Conservation (phyloP, 257 asterid genomes). For the Scutellaria baicalensis region DNA sequence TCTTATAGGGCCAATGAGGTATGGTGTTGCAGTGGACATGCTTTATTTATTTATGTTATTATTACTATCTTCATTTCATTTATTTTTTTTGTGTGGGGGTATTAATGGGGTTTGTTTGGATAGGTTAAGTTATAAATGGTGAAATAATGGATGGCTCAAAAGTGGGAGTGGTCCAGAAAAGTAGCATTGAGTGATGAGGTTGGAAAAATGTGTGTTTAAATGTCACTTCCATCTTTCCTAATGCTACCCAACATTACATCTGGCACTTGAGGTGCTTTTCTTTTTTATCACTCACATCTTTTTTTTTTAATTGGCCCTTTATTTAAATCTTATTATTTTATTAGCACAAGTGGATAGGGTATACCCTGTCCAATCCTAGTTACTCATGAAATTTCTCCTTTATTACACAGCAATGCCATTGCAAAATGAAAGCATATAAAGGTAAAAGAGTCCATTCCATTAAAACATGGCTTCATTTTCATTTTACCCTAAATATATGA, state of each 20-base stretch:
- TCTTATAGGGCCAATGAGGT: no score
- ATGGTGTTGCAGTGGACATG: no score
- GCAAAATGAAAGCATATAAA: no score
- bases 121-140: neutral
- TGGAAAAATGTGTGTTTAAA: slow-evolving; percentile 13
- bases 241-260: slow-evolving; percentile 30
- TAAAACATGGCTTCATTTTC: no score
- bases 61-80: neutral
- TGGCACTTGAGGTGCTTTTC: slow-evolving; percentile 21
- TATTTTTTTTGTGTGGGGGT: neutral
- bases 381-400: no score
- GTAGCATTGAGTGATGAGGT: neutral
- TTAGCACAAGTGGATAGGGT: no score
- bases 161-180: slow-evolving; percentile 16
- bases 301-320: neutral
- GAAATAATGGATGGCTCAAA: slow-evolving; percentile 6
- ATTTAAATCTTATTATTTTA: neutral
- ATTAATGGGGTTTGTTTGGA: neutral
- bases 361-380: neutral
- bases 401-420: no score
- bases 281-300: slow-evolving; percentile 2
- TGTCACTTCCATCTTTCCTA: slow-evolving; percentile 25
- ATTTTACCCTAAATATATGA: no score
- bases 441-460: no score
- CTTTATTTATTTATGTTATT: neutral